A percentile compares a stretch with the other conserved stretches of the same genome.
Conservation (phyloP, 176 grass and related monocot species). For the Metroxylon sagu region DNA sequence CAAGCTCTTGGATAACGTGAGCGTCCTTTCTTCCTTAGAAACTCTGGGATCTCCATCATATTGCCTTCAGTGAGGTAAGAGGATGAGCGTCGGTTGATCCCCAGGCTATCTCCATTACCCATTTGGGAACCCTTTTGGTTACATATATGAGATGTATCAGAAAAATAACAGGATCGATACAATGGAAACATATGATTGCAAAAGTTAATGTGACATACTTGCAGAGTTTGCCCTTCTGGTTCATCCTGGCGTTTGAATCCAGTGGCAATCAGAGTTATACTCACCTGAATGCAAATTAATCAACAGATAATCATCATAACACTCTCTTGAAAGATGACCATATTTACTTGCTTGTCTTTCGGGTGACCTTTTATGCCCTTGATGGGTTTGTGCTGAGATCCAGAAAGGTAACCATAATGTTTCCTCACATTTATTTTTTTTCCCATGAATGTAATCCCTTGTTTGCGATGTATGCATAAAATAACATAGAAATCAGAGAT, state of each 20-base stretch:
- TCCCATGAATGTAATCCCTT: neutral
- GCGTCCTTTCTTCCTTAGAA: constrained; percentile 57
- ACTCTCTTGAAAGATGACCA: neutral
- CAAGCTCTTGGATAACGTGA: constrained; percentile 55
- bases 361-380: too few species aligned
- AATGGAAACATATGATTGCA: neutral
- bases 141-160: constrained; percentile 11
- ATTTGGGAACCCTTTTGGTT: constrained; percentile 38
- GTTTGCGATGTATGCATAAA: too few species aligned
- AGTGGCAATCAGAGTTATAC: constrained; percentile 4
- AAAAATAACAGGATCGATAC: neutral
- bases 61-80: constrained; percentile 33
- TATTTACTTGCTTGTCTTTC: too few species aligned
- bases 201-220: neutral
- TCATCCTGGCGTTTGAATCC: constrained; percentile 1
- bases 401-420: too few species aligned
- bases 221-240: neutral
- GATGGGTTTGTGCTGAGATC: too few species aligned
- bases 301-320: constrained; percentile 1
- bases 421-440: neutral
- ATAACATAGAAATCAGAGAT: too few species aligned
- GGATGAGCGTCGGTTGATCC: constrained; percentile 26
- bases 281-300: constrained; percentile 1
- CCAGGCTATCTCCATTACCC: constrained; percentile 26
- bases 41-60: constrained; percentile 69